Evolutionary conservation across 176 grass and related monocot species (phyloP).

Genomic region (Chloris gayana): DNA sequence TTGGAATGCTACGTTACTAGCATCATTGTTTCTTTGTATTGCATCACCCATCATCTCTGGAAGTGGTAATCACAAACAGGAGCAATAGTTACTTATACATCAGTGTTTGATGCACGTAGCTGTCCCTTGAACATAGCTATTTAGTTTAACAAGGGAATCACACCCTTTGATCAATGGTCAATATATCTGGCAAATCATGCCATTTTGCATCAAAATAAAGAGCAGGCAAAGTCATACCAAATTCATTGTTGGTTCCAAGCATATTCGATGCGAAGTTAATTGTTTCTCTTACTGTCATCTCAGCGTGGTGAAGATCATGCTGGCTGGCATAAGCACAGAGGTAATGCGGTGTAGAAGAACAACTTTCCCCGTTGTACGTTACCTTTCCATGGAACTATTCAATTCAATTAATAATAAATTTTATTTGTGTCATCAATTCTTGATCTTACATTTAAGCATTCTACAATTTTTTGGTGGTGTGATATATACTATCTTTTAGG

Average conservation of each 20-base stretch:
- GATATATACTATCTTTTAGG: neutral
- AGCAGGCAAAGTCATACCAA: slow-evolving; percentile 46
- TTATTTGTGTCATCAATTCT: neutral
- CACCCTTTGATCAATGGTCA: too few species aligned
- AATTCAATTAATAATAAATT: slow-evolving; percentile 9
- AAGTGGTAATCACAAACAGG: slow-evolving; percentile 22
- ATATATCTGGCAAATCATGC: too few species aligned
- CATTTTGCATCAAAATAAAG: neutral
- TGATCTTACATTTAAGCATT: too few species aligned
- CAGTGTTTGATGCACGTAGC: too few species aligned
- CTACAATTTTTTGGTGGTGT: neutral
- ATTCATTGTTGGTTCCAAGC: slow-evolving; percentile 70
- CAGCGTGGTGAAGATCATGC: slow-evolving; percentile 86
- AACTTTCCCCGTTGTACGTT: slow-evolving; percentile 58
- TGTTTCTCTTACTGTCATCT: slow-evolving; percentile 90
- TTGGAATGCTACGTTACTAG: too few species aligned
- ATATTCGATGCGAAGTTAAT: slow-evolving; percentile 71
- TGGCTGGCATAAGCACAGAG: slow-evolving; percentile 81
- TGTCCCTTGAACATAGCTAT: neutral
- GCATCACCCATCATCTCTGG: slow-evolving; percentile 76
- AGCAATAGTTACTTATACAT: neutral
- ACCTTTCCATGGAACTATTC: slow-evolving; percentile 65
- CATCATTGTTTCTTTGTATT: slow-evolving; percentile 45
- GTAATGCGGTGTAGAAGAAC: slow-evolving; percentile 54
- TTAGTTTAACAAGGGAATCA: neutral